Base-by-base conservation (phyloP, 129 eudicot genomes). In the Deinandra increscens region DNA sequence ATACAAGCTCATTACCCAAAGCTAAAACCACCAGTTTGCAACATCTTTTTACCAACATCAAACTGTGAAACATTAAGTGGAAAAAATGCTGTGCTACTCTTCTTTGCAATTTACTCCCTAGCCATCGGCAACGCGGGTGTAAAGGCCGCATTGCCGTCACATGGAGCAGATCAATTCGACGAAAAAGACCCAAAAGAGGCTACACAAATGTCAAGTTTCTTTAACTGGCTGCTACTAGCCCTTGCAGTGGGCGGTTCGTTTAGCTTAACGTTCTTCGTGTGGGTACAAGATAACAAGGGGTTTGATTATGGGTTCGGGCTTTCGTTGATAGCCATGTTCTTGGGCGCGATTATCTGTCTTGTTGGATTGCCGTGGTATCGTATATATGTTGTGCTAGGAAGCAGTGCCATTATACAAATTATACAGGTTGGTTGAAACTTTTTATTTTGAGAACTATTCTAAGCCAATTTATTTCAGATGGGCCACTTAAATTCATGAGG, bases 101-200 rank as follows among this genome's bases (percentile, higher is more conserved):
- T 77, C 20, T 37, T 64, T 19, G 86, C 71, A 1, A 82, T 84
- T 5, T 87, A 87, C 72, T 6, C 77, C 18, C 42, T 82, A 5
- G 88, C 87, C 0, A 12, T 82, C 4, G 90, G 95, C 14, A 13
- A 42, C 10, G 75, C 75, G 0, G 95, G 95, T 9, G 23, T 87
- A 10, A 87, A 84, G 72, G 84, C 90, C 0, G 74, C 88, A 4
- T 34, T 84, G 53, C 90, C 95, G 33, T 22, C 90, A 4, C 90
- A 80, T 15, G 95, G 95, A 1, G 90, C 90, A 1, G 95, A 84
- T 64, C 95, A 88, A 36, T 84, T 84, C 29, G 88, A 88, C 2
- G 81, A 78, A 4, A 80, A 82, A 38, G 87, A 84, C 45, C 83
- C 84, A 0, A 70, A 75, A 56, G 95, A 84, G 76, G 84, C 81